Evolutionary conservation across 441 rosid species (phyloP).

Genomic region (Corymbia citriodora): DNA sequence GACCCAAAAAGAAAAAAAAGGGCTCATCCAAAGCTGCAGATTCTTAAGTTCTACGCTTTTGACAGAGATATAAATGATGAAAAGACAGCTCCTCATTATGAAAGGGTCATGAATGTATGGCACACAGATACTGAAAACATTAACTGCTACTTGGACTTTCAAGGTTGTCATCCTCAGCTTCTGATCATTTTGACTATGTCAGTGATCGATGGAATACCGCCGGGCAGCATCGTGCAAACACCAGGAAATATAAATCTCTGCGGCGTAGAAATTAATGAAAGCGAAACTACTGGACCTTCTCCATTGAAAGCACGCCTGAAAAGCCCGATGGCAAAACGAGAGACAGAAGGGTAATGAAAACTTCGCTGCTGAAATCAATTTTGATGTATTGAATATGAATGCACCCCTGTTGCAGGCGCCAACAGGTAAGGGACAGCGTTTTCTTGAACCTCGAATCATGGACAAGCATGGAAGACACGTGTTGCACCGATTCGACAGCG

Average conservation of each 20-base stretch:
- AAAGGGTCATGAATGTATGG: background rate
- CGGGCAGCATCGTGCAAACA: background rate
- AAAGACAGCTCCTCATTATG: background rate
- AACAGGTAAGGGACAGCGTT: background rate
- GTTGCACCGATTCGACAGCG: background rate
- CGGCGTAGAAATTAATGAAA: background rate
- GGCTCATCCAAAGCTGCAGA: background rate
- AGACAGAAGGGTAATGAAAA: background rate
- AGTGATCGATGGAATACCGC: background rate
- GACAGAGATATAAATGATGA: background rate
- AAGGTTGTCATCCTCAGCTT: background rate
- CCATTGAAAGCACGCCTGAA: background rate
- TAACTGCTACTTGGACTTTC: background rate
- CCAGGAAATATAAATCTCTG: background rate
- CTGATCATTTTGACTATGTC: background rate
- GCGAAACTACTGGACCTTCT: background rate
- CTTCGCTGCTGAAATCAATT: background rate
- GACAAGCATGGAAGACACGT: background rate
- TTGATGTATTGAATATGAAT: background rate
- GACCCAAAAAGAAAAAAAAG: too few relatives aligned
- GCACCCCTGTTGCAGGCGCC: background rate
- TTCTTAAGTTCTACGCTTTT: background rate
- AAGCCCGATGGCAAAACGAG: background rate
- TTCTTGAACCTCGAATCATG: background rate
- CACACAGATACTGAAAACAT: background rate